These are phyloP conservation scores for Fusarium camptoceras DNA, from an alignment of 2,329 filamentous ascomycete species.

Conservation along the genomic window DNA sequence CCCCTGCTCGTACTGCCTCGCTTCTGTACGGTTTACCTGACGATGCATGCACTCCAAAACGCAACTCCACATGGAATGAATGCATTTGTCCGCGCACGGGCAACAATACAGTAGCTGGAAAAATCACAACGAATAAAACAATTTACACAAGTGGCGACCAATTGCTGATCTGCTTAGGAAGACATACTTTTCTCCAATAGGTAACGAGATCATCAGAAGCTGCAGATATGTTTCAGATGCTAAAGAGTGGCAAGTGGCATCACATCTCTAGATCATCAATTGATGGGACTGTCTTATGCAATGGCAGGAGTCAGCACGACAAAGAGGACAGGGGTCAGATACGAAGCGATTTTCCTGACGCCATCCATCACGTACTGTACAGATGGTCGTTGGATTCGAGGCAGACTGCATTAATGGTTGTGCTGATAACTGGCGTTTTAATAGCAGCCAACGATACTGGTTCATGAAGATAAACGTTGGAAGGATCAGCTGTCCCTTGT, in stretches of 20 bases:
- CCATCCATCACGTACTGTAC: neutral
- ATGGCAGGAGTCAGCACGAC: neutral
- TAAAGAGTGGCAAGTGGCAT: constrained; percentile 8
- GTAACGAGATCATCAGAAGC: neutral
- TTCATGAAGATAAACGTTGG: constrained; percentile 23
- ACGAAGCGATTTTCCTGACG: constrained; percentile 2
- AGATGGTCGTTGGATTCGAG: constrained; percentile 10
- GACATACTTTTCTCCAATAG: neutral
- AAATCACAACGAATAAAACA: neutral
- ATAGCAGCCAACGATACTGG: constrained; percentile 12
- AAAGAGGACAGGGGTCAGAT: constrained; percentile 11
- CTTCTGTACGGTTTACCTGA: constrained; percentile 27
- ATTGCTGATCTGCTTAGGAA: constrained; percentile 12
- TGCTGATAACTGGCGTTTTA: neutral
- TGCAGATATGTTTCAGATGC: constrained; percentile 33
- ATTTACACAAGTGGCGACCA: neutral
- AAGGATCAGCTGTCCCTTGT: neutral
- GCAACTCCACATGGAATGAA: neutral
- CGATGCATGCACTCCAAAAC: constrained; percentile 25
- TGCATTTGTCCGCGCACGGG: constrained; percentile 6
- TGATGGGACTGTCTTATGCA: neutral
- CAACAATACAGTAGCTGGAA: neutral
- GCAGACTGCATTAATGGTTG: constrained; percentile 2
- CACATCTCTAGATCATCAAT: constrained; percentile 6
- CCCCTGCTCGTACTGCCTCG: constrained; percentile 18